A percentile compares a stretch with the other conserved stretches of the same genome.
Conservation (phyloP, 139 green algal genomes). For the Auxenochlorella pyrenoidosa region DNA sequence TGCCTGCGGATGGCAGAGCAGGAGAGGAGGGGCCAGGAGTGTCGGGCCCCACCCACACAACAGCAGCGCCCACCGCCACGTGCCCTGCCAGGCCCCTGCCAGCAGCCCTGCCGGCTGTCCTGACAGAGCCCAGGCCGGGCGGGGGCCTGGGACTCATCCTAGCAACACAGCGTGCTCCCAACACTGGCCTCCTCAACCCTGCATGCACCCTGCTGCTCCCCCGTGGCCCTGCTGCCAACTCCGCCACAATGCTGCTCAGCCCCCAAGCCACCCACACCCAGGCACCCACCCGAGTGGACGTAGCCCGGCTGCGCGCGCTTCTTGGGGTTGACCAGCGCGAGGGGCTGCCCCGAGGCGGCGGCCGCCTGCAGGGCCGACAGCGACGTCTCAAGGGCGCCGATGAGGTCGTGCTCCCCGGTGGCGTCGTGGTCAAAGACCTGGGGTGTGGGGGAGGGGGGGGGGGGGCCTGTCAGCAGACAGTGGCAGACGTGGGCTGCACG, state of each 20-base stretch:
- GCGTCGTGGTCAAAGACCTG: constrained; percentile 43
- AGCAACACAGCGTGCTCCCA: no score
- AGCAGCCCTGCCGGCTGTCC: no score
- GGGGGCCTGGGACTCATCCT: no score
- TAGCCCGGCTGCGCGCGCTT: background rate
- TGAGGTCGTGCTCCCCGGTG: constrained; percentile 34
- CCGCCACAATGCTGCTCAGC: background rate
- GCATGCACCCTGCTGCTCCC: no score
- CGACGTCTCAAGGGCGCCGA: constrained; percentile 14
- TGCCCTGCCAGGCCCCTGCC: no score
- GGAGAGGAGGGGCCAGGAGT: background rate
- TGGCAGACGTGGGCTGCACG: no score
- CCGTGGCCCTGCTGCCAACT: no score
- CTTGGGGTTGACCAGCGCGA: constrained; percentile 25
- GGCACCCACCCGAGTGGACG: background rate
- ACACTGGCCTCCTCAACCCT: no score
- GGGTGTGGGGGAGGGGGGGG: background rate
- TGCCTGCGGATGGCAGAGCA: background rate
- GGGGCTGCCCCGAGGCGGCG: background rate
- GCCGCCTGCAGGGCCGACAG: constrained; percentile 7
- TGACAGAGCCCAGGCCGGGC: background rate
- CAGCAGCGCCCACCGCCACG: no score
- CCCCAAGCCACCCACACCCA: background rate
- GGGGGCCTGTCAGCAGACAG: background rate
- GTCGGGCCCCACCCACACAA: background rate